Conservation (phyloP, 495 filamentous ascomycete genomes). For the Parachaetomium inaequale region DNA sequence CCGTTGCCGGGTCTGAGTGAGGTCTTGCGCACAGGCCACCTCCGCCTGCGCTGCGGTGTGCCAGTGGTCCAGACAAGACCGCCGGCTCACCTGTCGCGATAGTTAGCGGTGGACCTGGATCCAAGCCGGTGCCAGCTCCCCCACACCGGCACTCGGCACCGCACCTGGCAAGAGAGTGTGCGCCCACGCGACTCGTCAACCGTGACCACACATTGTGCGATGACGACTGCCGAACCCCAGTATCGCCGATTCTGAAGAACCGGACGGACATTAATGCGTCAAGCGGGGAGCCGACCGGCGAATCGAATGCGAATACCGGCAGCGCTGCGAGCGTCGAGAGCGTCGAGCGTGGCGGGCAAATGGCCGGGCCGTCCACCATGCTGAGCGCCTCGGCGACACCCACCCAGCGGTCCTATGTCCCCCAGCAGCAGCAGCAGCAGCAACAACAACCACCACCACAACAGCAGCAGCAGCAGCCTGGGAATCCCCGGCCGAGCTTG, state of each 20-base stretch:
- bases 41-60: not conserved
- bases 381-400: slow-evolving; percentile 64
- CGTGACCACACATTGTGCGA: not conserved
- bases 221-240: not conserved
- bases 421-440: slow-evolving; percentile 40
- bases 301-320: slow-evolving; percentile 25
- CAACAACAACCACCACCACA: slow-evolving; percentile 5
- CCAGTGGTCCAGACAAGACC: not conserved
- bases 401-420: slow-evolving; percentile 63
- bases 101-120: not conserved
- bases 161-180: not conserved
- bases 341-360: slow-evolving; percentile 43
- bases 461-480: slow-evolving; percentile 4
- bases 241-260: slow-evolving; percentile 2
- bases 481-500: slow-evolving; percentile 40
- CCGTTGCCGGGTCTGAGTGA: too few relatives aligned
- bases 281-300: slow-evolving; percentile 15
- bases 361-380: slow-evolving; percentile 57
- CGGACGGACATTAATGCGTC: slow-evolving; percentile 14
- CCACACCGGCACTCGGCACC: not conserved
- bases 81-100: not conserved
- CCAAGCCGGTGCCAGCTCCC: not conserved
- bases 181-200: slow-evolving; percentile 11
- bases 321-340: slow-evolving; percentile 29
- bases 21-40: slow-evolving; percentile 5